Evolutionary conservation across 1,139 yeast genomes (phyloP).

Genomic region (Taphrina sp.): DNA sequence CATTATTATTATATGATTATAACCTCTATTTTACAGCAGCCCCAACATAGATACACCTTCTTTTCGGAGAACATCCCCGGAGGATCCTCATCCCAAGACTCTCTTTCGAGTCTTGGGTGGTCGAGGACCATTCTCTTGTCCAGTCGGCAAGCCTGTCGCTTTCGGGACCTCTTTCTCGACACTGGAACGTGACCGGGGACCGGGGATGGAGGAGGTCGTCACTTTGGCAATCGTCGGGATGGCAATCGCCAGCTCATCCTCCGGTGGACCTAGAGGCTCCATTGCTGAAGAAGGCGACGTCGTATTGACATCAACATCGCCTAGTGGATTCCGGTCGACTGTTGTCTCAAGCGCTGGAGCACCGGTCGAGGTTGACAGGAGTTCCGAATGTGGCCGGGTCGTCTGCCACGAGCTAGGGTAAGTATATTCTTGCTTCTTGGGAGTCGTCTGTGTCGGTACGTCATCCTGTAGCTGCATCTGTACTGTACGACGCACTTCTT

Average conservation of each 20-base stretch:
- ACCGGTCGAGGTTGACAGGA: constrained; percentile 16
- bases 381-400: constrained; percentile 32
- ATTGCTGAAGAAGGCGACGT: not conserved
- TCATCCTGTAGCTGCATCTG: constrained; percentile 32
- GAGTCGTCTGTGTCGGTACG: constrained; percentile 37
- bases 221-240: not conserved
- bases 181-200: constrained; percentile 12
- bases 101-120: constrained; percentile 17
- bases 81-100: constrained; percentile 5
- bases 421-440: constrained; percentile 35
- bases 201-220: constrained; percentile 5
- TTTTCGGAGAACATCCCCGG: no score
- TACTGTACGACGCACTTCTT: not conserved
- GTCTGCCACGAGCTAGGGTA: constrained; percentile 33
- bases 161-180: constrained; percentile 8
- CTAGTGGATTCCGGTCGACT: constrained; percentile 12
- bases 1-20: no score
- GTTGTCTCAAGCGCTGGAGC: not conserved
- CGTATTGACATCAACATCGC: constrained; percentile 11
- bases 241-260: constrained; percentile 11
- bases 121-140: constrained; percentile 14
- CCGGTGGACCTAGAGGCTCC: constrained; percentile 5
- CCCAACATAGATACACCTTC: no score
- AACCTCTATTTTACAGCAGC: not conserved
- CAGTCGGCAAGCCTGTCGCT: not conserved